Evolutionary conservation across 2,329 filamentous ascomycete genomes (phyloP), one percentile per base, ranked within the genome.

Genomic region (Penicillium sp.): DNA sequence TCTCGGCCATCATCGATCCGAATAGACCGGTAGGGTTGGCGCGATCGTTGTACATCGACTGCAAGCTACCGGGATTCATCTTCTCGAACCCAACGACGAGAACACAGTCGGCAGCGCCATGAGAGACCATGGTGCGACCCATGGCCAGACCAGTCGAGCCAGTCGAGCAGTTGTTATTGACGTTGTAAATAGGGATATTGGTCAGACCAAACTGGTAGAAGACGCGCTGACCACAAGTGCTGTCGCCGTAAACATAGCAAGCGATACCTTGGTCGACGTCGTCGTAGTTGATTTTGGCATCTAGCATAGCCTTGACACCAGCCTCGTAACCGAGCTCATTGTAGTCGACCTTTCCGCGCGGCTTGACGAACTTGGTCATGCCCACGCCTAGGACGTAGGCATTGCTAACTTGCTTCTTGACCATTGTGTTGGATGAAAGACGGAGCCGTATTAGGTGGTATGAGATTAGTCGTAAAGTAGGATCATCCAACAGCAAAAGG

Each of bases 201-300:
- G 91, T 96, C 86, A 97, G 91, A 76, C 92, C 93, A 71, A 97
- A 96, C 75, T 97, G 92, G 75, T 97, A 97, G 75, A 97, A 96
- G 66, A 97, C 91, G 58, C 92, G 86, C 78, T 97, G 92, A 42
- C 92, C 92, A 72, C 88, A 93, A 48, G 92, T 95, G 56, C 84
- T 90, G 76, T 97, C 92, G 66, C 92, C 92, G 70, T 95, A 96
- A 79, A 90, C 95, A 78, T 95, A 97, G 79, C 92, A 96, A n/a
- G 91, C 93, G 9, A 97, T 81, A 55, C 89, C 92, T 68, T 95
- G 88, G 56, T 96, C 90, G 49, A 97, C 90, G 55, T 96, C 90
- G 70, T 97, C 92, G 76, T 96, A 97, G 75, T 83, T 95, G 79
- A 97, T 89, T 56, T 95, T 86, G 4, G 71, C 70, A 49, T 83